Percentiles rank a stretch among this genome's conserved stretches.
These are phyloP conservation scores for Claviceps paspali DNA, from an alignment of 2,329 filamentous ascomycete species.

Conservation along the genomic window DNA sequence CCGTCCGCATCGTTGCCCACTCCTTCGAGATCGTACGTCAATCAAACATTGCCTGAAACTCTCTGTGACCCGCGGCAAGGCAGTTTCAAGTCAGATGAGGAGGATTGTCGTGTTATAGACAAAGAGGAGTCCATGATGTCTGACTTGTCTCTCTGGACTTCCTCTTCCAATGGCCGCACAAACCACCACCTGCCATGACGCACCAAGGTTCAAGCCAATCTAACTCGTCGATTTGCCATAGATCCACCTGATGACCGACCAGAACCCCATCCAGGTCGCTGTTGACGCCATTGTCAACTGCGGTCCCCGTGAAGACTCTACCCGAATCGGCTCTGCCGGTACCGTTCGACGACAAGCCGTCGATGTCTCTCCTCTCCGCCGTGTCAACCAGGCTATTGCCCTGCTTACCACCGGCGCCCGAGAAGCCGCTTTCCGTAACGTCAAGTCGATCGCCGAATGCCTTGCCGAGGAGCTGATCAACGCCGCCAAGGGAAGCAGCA, in stretches of 20 bases:
- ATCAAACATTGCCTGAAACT: not conserved
- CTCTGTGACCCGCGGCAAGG: too few species aligned
- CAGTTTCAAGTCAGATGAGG: not conserved
- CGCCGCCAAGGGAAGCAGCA: slow-evolving; percentile 99
- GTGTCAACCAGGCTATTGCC: slow-evolving; percentile 99
- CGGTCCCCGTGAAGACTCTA: slow-evolving; percentile 98
- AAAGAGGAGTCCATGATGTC: not conserved
- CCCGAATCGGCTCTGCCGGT: slow-evolving; percentile 97
- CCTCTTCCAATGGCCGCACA: not conserved
- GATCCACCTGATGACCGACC: slow-evolving; percentile 99
- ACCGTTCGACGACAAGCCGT: slow-evolving; percentile 99
- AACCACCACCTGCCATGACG: not conserved
- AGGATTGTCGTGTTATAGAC: not conserved
- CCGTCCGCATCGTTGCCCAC: slow-evolving; percentile 97
- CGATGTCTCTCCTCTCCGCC: slow-evolving; percentile 98
- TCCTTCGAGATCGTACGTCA: slow-evolving; percentile 94
- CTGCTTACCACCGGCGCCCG: slow-evolving; percentile 98
- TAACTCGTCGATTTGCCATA: slow-evolving; percentile 24
- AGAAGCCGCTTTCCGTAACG: slow-evolving; percentile 98
- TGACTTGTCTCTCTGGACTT: not conserved
- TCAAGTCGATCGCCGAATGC: slow-evolving; percentile 99
- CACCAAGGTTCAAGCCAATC: slow-evolving; percentile 1
- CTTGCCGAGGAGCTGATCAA: slow-evolving; percentile 99
- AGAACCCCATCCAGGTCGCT: slow-evolving; percentile 99
- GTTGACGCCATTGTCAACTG: slow-evolving; percentile 99